phyloP scores from a whole-genome alignment of 2,329 filamentous ascomycete species.

The Talaromyces sp. region DNA sequence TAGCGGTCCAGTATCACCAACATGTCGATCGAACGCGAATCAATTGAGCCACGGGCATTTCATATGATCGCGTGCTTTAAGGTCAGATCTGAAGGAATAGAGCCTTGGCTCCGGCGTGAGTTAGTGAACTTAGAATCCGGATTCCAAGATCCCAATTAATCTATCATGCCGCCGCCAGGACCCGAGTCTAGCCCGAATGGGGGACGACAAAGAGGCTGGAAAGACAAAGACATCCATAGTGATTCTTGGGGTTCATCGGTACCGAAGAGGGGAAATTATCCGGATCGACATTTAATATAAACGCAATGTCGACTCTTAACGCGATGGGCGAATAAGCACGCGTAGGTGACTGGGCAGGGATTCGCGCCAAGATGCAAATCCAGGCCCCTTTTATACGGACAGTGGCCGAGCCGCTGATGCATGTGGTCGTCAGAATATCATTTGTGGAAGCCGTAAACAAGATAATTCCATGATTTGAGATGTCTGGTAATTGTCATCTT shows the following conservation, averaged over 20 bases:
- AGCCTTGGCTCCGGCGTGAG: constrained; percentile 2
- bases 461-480: not conserved
- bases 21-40: constrained; percentile 5
- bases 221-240: not conserved
- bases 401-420: constrained; percentile 21
- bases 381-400: constrained; percentile 3
- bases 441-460: not conserved
- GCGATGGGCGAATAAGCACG: constrained; percentile 33
- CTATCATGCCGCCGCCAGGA: not conserved
- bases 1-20: not conserved
- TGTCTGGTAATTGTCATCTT: not conserved
- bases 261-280: constrained; percentile 15
- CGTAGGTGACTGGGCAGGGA: constrained; percentile 22
- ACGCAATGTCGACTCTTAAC: constrained; percentile 23
- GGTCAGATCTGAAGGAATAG: not conserved
- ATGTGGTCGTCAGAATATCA: constrained; percentile 9
- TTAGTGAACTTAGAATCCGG: constrained; percentile 9
- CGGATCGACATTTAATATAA: constrained; percentile 32
- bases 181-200: constrained; percentile 8
- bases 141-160: constrained; percentile 2
- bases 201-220: constrained; percentile 1
- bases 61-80: constrained; percentile 15
- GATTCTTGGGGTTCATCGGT: constrained; percentile 2
- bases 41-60: not conserved
- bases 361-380: constrained; percentile 26